Evolutionary conservation across 1,139 yeast genomes (phyloP).

Genomic region (Kodamaea fungicola): DNA sequence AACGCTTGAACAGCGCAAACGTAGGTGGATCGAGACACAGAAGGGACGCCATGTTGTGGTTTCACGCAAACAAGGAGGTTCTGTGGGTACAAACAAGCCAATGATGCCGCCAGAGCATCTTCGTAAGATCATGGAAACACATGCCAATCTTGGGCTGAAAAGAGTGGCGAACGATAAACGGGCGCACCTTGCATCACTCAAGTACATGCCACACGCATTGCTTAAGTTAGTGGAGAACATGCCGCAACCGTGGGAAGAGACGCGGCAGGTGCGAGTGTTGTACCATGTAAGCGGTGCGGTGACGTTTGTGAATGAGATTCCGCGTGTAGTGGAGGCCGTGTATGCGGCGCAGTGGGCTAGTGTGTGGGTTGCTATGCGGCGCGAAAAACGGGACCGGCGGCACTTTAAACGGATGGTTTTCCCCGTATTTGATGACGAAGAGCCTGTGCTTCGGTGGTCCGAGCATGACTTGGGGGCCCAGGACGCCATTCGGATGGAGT

Average conservation of each 20-base stretch:
- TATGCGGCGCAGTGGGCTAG: slow-evolving; percentile 96
- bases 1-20: slow-evolving; percentile 42
- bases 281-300: slow-evolving; percentile 94
- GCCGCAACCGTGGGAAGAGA: slow-evolving; percentile 98
- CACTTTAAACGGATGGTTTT: slow-evolving; percentile 90
- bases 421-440: slow-evolving; percentile 98
- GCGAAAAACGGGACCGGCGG: slow-evolving; percentile 85
- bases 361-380: slow-evolving; percentile 87
- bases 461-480: slow-evolving; percentile 70
- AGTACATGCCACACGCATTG: slow-evolving; percentile 94
- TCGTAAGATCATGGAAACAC: slow-evolving; percentile 78
- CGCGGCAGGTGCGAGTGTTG: slow-evolving; percentile 79
- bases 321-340: slow-evolving; percentile 88
- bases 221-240: slow-evolving; percentile 86
- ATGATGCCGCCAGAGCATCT: slow-evolving; percentile 96
- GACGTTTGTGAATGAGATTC: slow-evolving; percentile 89
- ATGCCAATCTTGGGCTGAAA: slow-evolving; percentile 80
- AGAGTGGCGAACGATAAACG: slow-evolving; percentile 85
- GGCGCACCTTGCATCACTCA: slow-evolving; percentile 85
- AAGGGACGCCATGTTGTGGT: slow-evolving; percentile 40
- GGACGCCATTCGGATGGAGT: slow-evolving; percentile 63
- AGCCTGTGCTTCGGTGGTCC: slow-evolving; percentile 81
- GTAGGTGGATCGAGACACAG: slow-evolving; percentile 66
- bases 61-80: slow-evolving; percentile 16
- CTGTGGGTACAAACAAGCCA: slow-evolving; percentile 59